Conservation (phyloP, 106 monocot species). For the Narthecium ossifragum region DNA sequence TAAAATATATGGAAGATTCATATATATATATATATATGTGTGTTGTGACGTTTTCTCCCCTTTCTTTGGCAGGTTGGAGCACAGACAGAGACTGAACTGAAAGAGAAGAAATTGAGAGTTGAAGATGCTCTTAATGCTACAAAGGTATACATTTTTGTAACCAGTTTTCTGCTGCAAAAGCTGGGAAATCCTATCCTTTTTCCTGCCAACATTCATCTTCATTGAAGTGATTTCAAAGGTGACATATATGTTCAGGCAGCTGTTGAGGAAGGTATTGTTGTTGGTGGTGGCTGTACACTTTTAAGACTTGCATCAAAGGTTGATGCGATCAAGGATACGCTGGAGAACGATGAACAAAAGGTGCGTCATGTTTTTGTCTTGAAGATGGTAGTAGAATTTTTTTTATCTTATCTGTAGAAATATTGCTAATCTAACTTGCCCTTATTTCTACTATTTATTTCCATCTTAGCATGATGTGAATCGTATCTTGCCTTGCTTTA, state of each 20-base stretch:
- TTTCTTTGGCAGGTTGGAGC: slow-evolving; percentile 30
- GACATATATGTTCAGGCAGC: slow-evolving; percentile 24
- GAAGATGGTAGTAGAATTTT: too few relatives aligned
- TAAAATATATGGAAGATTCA: too few relatives aligned
- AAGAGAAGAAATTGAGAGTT: slow-evolving; percentile 45
- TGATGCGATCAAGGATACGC: slow-evolving; percentile 37
- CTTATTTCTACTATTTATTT: background rate
- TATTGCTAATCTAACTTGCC: too few relatives aligned
- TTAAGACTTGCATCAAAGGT: slow-evolving; percentile 45
- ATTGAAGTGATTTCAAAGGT: too few relatives aligned
- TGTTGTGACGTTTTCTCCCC: background rate
- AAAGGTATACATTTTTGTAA: slow-evolving; percentile 12
- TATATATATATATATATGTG: background rate
- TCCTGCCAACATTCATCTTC: background rate
- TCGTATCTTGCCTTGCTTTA: background rate
- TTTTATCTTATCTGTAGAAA: too few relatives aligned
- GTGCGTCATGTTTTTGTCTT: background rate
- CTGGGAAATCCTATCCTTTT: background rate
- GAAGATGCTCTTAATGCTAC: slow-evolving; percentile 51
- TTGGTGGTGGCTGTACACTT: slow-evolving; percentile 47
- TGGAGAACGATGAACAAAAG: slow-evolving; percentile 50
- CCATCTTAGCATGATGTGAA: background rate
- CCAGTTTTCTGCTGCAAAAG: background rate
- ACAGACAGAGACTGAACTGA: slow-evolving; percentile 45
- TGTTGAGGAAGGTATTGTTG: slow-evolving; percentile 50